Evolutionary conservation across 352 stramenopile species (phyloP).

Genomic region (Globisporangium radiosum): DNA sequence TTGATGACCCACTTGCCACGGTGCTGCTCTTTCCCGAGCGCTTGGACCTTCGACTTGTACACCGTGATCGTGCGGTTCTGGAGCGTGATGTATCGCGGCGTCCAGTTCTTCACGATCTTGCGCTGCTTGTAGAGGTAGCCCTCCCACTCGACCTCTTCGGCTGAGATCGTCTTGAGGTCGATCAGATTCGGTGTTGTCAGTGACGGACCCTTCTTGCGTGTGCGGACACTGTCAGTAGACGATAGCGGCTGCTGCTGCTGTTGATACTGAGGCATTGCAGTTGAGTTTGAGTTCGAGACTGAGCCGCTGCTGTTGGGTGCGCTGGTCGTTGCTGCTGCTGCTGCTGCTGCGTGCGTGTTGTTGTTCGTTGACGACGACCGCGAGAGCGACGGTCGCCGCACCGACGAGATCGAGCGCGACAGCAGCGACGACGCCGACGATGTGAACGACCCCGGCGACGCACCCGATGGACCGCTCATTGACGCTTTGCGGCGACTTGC

Average conservation of each 20-base stretch:
- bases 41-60: constrained; percentile 86
- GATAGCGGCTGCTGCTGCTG: not conserved
- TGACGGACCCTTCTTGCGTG: constrained; percentile 7
- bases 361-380: constrained; percentile 18
- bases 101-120: constrained; percentile 89
- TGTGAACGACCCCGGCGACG: constrained; percentile 15
- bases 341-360: constrained; percentile 15
- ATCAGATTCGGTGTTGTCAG: constrained; percentile 75
- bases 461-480: constrained; percentile 19
- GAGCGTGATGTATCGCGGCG: constrained; percentile 80
- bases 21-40: constrained; percentile 70
- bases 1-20: constrained; percentile 79
- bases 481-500: constrained; percentile 43
- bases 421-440: constrained; percentile 12
- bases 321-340: constrained; percentile 4
- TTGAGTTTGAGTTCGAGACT: too few relatives aligned
- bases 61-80: constrained; percentile 75
- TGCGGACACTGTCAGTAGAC: constrained; percentile 7
- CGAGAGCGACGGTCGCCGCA: constrained; percentile 31
- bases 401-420: constrained; percentile 15
- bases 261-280: too few relatives aligned
- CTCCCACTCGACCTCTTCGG: constrained; percentile 84
- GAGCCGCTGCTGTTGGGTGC: constrained; percentile 3
- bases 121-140: constrained; percentile 87
- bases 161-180: constrained; percentile 83